A percentile compares a stretch with the other conserved stretches of the same genome.
phyloP scores from a whole-genome alignment of 108 stramenopile species.

The Fragilaria radians region DNA sequence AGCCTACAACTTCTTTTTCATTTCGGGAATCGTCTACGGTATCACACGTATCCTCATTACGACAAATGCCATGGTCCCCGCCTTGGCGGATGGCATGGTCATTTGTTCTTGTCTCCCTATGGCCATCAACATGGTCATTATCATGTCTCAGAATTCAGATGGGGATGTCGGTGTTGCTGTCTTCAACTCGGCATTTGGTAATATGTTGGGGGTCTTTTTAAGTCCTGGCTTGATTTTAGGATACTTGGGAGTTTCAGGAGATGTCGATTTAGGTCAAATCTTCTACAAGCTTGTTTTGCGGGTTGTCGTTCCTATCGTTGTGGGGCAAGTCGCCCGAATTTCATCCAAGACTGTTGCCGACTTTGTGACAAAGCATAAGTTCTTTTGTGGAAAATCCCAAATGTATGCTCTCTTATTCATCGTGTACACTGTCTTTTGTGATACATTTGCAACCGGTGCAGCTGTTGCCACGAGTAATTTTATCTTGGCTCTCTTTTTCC shows the following conservation, averaged over 20 bases:
- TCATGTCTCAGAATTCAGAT: slow-evolving; percentile 44
- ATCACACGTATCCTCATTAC: slow-evolving; percentile 29
- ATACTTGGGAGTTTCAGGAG: slow-evolving; percentile 36
- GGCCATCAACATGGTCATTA: slow-evolving; percentile 64
- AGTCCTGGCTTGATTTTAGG: slow-evolving; percentile 45
- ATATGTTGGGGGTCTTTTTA: slow-evolving; percentile 56
- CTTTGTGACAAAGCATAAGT: slow-evolving; percentile 39
- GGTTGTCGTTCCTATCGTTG: slow-evolving; percentile 43
- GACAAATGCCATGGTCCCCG: not conserved
- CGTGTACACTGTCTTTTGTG: slow-evolving; percentile 63
- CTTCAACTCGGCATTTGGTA: slow-evolving; percentile 53
- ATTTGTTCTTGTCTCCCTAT: slow-evolving; percentile 56
- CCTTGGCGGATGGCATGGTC: slow-evolving; percentile 28
- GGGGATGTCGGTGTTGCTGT: slow-evolving; percentile 66
- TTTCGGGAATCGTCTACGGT: slow-evolving; percentile 40
- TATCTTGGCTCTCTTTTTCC: slow-evolving; percentile 41
- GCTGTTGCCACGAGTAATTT: slow-evolving; percentile 24
- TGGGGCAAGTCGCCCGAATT: slow-evolving; percentile 52
- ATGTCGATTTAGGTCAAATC: slow-evolving; percentile 32
- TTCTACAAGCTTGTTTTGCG: slow-evolving; percentile 45
- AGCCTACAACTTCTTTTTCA: slow-evolving; percentile 43
- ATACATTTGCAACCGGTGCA: slow-evolving; percentile 30
- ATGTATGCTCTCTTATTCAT: slow-evolving; percentile 50
- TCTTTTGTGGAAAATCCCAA: slow-evolving; percentile 40
- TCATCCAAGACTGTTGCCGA: slow-evolving; percentile 21